Base-by-base conservation (phyloP, 2,329 filamentous ascomycete genomes). In the Triangularia setosa region DNA sequence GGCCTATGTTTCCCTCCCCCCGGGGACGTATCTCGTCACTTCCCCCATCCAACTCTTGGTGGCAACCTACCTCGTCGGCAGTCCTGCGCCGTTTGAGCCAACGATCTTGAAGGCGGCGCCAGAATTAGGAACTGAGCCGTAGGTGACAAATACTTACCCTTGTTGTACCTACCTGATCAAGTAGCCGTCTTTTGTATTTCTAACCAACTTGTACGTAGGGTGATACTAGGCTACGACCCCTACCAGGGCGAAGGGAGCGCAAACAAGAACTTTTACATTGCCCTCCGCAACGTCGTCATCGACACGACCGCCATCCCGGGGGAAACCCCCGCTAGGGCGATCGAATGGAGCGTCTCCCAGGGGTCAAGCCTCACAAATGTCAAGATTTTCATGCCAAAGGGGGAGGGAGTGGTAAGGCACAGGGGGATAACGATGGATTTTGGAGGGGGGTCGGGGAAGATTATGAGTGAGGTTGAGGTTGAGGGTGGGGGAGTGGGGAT, bases 151-250 rank as follows among this genome's bases (percentile, higher is more conserved):
- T 6, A 30, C 4, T 30, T 30, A 11, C 27, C 11, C 27, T 30
- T 30, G 27, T 11, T 30, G 27, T n/a, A n/a, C n/a, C n/a, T n/a
- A n/a, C n/a, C n/a, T n/a, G n/a, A n/a, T n/a, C n/a, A n/a, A n/a
- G n/a, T 18, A 75, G 72, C 1, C 80, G 4, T 68, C 78, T 1
- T 78, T 80, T 55, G 76, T 80, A 68, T 81, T 53, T 77, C 80
- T 62, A 68, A 68, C 16, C 79, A 79, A 8, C 76, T 77, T 69
- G 75, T 77, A 69, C 68, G 74, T 76, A 70, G 64, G 70, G 65
- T 8, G 16, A 55, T n/a, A 24, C 44, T 33, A 21, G n/a, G 27
- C 11, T 30, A 30, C 27, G 27, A 61, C 16, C 28, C 56, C 28
- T 24, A 70, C 56, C 71, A 72, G 44, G 72, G 72, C 14, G 67